A percentile compares a stretch with the other conserved stretches of the same genome.
These are phyloP conservation scores for Jaminaea rosea DNA, from an alignment of 1,284 basidiomycete species.

Conservation along the genomic window DNA sequence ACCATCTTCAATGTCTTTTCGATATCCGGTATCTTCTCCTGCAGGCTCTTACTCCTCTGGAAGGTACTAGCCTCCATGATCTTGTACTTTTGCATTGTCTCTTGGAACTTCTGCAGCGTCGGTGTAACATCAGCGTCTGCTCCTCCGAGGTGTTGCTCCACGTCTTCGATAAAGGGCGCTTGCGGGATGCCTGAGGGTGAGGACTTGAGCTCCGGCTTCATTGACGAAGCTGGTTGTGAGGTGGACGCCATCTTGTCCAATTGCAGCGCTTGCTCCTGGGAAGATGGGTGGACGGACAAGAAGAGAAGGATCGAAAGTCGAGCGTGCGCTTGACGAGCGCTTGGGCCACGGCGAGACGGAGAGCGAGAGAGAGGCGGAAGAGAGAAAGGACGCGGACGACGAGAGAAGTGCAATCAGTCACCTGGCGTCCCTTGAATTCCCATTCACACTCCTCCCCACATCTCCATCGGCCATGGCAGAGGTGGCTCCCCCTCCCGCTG, in stretches of 20 bases:
- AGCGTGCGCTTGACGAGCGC: too few relatives aligned
- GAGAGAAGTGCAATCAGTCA: too few relatives aligned
- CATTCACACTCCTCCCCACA: too few relatives aligned
- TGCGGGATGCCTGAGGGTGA: slow-evolving; percentile 87
- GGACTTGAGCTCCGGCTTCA: slow-evolving; percentile 31
- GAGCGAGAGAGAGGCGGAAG: too few relatives aligned
- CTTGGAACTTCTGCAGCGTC: slow-evolving; percentile 74
- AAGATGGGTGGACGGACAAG: too few relatives aligned
- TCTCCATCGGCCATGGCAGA: slow-evolving; percentile 1
- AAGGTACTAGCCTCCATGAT: slow-evolving; percentile 89
- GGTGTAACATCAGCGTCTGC: slow-evolving; percentile 69
- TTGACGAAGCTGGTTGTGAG: slow-evolving; percentile 38
- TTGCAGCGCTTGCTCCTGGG: too few relatives aligned
- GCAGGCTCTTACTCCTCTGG: slow-evolving; percentile 67
- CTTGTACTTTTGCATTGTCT: slow-evolving; percentile 94
- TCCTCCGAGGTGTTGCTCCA: slow-evolving; percentile 75
- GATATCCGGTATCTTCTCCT: slow-evolving; percentile 95
- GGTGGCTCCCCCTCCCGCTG: background rate
- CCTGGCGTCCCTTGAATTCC: too few relatives aligned
- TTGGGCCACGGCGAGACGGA: too few relatives aligned
- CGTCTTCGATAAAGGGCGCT: slow-evolving; percentile 82
- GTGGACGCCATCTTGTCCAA: too few relatives aligned
- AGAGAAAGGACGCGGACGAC: too few relatives aligned
- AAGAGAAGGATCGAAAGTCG: too few relatives aligned
- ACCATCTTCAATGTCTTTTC: slow-evolving; percentile 86